Conservation (phyloP, 768 basidiomycete species). For the Auriscalpium microsporum region DNA sequence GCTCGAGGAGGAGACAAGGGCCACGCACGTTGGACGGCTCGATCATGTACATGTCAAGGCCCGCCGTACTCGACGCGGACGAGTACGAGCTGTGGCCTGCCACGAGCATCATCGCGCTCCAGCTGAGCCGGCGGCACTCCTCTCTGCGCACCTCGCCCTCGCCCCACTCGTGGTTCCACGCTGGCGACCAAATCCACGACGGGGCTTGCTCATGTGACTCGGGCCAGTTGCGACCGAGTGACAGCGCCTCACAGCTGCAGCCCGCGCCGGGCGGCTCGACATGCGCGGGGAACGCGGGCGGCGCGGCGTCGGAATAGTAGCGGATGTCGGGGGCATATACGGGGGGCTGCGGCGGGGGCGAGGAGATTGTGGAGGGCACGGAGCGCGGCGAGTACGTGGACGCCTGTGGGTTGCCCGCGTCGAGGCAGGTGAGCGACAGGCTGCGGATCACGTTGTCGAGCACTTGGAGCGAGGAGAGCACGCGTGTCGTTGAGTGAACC, state of each 20-base stretch:
- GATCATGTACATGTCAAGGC: slow-evolving; percentile 44
- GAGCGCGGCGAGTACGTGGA: slow-evolving; percentile 7
- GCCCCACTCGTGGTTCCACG: slow-evolving; percentile 52
- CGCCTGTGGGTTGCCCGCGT: slow-evolving; percentile 37
- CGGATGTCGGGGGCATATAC: not conserved
- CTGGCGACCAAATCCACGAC: slow-evolving; percentile 55
- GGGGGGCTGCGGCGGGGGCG: not conserved
- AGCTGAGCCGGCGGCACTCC: slow-evolving; percentile 62
- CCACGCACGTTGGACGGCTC: slow-evolving; percentile 61
- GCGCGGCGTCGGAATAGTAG: not conserved
- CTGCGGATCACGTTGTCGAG: slow-evolving; percentile 63
- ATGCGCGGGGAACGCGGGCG: not conserved
- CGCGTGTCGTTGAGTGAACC: slow-evolving; percentile 42
- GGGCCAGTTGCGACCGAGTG: slow-evolving; percentile 45
- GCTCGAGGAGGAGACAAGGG: not conserved
- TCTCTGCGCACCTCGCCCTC: slow-evolving; percentile 62
- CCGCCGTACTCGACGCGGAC: slow-evolving; percentile 29
- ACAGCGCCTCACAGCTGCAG: slow-evolving; percentile 41
- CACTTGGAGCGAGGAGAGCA: slow-evolving; percentile 46
- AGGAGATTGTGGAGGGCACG: slow-evolving; percentile 5
- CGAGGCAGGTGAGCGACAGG: slow-evolving; percentile 50
- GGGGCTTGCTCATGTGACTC: slow-evolving; percentile 45
- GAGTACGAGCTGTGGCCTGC: slow-evolving; percentile 59
- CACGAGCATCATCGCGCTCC: slow-evolving; percentile 58
- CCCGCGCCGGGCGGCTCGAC: not conserved